A percentile compares a stretch with the other conserved stretches of the same genome.
Evolutionary conservation across 345 rosid species (phyloP).

Genomic region (Rhodomyrtus tomentosa): DNA sequence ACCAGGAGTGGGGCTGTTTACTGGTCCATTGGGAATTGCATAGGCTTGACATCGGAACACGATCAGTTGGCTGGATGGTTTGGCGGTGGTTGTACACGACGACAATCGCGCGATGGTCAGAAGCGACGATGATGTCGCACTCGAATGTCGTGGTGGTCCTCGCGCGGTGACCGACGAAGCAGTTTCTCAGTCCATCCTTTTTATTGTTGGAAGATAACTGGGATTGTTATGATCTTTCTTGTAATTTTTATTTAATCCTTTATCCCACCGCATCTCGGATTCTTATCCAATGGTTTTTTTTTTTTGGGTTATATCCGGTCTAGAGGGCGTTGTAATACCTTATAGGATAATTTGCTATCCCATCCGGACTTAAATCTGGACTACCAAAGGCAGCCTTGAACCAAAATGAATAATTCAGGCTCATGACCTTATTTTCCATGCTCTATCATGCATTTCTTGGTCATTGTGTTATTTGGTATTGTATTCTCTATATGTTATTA

Average conservation of each 20-base stretch:
- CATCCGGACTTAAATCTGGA: background rate
- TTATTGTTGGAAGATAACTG: background rate
- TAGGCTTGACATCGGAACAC: background rate
- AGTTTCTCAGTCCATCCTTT: background rate
- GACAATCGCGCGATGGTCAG: background rate
- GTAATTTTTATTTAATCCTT: background rate
- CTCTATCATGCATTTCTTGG: background rate
- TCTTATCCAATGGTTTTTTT: background rate
- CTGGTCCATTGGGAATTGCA: background rate
- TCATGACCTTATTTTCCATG: background rate
- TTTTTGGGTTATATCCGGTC: background rate
- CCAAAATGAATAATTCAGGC: background rate
- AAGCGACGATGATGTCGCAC: rapidly evolving
- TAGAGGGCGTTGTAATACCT: background rate
- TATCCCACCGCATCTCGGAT: background rate
- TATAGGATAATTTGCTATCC: background rate
- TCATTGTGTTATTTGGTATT: background rate
- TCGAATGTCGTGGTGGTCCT: background rate
- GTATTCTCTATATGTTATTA: background rate
- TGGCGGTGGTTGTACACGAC: background rate
- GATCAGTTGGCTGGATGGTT: background rate
- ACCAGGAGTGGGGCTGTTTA: background rate
- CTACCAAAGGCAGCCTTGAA: background rate
- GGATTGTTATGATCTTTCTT: background rate
- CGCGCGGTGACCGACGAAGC: background rate